Base-by-base conservation (phyloP, 495 filamentous ascomycete species). In the Aspergillus carlsbadensis region DNA sequence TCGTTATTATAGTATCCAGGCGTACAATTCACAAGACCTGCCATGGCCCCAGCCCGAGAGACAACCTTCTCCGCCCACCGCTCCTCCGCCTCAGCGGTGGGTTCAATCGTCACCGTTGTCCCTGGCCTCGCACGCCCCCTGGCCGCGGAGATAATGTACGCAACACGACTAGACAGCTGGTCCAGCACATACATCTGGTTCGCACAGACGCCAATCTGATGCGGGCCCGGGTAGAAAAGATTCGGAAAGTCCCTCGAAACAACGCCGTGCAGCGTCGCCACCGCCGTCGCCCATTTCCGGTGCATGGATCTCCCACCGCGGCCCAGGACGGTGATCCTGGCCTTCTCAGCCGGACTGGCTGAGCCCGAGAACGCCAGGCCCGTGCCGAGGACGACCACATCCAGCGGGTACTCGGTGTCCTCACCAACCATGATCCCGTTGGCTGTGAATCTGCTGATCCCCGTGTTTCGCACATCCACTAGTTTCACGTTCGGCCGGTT, bases 1-100 rank as follows among this genome's bases (percentile, higher is more conserved):
- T 85, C 78, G 10, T 52, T 63, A 31, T 78, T 87, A 45, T 75
- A 71, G 57, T 86, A 86, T 13, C 79, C 69, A 1, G 84, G 83
- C 7, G 82, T 85, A 68, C 84, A 87, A 13, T 74, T 67, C 1
- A 62, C 54, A 6, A 79, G 48, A 5, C 62, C 64, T 2, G 70
- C 68, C 40, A 79, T 69, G 15, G 64, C 70, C 1, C 51, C 63
- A 0, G 78, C 78, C 8, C 66, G 65, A 42, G 55, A 49, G 58
- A 78, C 21, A 24, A 83, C 70, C 57, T 71, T 64, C 46, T 57
- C 58, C 8, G 63, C 63, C 81, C 81, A 85, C 11, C 65, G 68
- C 53, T 81, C 78, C 56, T 78, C 75, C 4, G 69, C 76, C 26
- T 64, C 65, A 10, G 15, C 33, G 15, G 67, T 74, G 0, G 78